phyloP scores from a whole-genome alignment of 225 moss, liverwort and hornwort species.

The Asterella californica region DNA sequence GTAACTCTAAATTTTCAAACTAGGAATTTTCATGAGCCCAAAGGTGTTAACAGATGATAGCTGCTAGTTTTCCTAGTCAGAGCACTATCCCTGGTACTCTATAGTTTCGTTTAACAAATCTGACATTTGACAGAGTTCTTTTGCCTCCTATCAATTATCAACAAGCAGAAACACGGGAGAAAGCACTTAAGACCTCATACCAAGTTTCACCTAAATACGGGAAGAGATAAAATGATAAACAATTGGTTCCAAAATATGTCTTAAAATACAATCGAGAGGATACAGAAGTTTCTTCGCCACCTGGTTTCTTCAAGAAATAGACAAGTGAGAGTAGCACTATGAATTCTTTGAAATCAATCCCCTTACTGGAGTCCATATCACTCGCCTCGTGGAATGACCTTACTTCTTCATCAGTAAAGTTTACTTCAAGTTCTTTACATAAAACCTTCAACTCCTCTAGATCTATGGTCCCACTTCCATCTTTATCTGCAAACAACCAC shows the following conservation, averaged over 20 bases:
- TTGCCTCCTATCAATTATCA: neutral
- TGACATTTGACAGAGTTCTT: too few species aligned
- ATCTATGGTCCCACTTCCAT: constrained; percentile 50
- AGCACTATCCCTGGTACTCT: neutral
- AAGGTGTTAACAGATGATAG: too few species aligned
- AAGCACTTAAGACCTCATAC: neutral
- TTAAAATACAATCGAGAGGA: neutral
- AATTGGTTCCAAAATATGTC: neutral
- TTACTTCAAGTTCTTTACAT: constrained; percentile 56
- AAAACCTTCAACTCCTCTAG: constrained; percentile 55
- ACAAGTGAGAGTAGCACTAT: constrained; percentile 63
- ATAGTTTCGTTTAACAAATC: too few species aligned
- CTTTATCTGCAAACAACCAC: constrained; percentile 38
- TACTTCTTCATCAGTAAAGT: constrained; percentile 51
- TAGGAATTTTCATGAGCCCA: too few species aligned
- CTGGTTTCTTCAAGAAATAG: constrained; percentile 52
- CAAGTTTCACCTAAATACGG: neutral
- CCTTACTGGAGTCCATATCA: constrained; percentile 59
- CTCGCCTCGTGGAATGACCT: constrained; percentile 51
- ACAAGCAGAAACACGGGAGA: neutral
- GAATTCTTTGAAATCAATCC: constrained; percentile 71
- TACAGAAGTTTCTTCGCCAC: constrained; percentile 37
- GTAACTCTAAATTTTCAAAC: too few species aligned
- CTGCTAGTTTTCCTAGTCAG: too few species aligned
- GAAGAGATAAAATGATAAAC: neutral